Conservation (phyloP, 495 filamentous ascomycete genomes). For the Chaetomium tenue region DNA sequence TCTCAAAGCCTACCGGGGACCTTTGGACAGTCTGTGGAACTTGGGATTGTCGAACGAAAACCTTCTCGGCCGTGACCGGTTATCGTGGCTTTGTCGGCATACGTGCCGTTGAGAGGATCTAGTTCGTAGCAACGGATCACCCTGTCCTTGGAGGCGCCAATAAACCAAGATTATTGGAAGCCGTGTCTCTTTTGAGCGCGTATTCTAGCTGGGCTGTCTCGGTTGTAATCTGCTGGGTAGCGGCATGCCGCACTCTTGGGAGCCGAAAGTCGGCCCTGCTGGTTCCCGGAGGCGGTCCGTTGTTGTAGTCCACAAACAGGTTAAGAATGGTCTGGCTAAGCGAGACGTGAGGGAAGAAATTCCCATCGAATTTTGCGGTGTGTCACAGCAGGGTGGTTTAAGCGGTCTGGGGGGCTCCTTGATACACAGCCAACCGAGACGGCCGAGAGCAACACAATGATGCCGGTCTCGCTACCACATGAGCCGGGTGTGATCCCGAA, state of each 20-base stretch:
- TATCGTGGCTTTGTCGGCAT: neutral
- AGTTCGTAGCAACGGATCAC: neutral
- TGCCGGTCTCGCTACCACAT: neutral
- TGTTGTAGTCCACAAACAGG: neutral
- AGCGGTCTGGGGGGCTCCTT: conserved; percentile 1
- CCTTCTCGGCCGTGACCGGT: neutral
- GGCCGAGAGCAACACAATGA: neutral
- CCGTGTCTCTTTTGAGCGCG: too few species aligned
- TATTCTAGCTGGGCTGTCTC: neutral
- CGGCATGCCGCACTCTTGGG: neutral
- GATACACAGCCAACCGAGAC: neutral
- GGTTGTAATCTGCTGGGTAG: neutral
- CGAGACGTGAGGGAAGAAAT: neutral
- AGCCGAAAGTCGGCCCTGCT: neutral
- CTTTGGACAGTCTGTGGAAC: neutral
- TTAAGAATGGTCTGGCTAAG: too few species aligned
- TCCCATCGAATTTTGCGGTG: neutral
- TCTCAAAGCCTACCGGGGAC: neutral
- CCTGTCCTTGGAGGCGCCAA: neutral
- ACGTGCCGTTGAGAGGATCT: neutral
- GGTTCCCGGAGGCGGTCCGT: neutral
- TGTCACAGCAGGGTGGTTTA: neutral
- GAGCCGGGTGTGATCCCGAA: neutral
- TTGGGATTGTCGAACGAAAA: neutral
- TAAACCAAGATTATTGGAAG: neutral